Percentiles rank a stretch among this genome's conserved stretches.
Conservation (phyloP, 371 early-diverging fungal genomes). For the Syncephalastrum monosporum region DNA sequence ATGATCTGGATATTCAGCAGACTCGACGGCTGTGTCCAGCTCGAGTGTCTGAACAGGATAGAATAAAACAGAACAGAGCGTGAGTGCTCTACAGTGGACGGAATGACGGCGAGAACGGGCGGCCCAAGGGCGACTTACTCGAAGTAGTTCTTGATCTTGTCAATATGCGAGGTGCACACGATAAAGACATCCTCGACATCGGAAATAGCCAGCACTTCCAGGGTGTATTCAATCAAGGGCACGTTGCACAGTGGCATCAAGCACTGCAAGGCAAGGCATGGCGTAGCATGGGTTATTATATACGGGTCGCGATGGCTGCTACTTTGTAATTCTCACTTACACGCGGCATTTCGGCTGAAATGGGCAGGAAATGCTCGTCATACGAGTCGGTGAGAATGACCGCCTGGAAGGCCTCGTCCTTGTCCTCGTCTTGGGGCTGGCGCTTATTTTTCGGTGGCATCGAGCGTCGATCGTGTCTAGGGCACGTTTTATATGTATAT, state of each 20-base stretch:
- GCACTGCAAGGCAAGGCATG: constrained; percentile 54
- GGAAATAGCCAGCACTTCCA: constrained; percentile 31
- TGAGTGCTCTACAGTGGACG: background rate
- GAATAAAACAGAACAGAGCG: too few relatives aligned
- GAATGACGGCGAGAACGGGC: too few relatives aligned
- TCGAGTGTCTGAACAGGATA: constrained; percentile 48
- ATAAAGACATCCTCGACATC: constrained; percentile 87
- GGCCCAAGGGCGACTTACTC: constrained; percentile 58
- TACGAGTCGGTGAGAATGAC: constrained; percentile 93
- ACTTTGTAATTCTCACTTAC: constrained; percentile 53
- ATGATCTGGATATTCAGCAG: constrained; percentile 73
- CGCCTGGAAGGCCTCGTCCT: constrained; percentile 73
- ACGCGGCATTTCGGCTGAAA: constrained; percentile 85
- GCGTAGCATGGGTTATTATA: background rate
- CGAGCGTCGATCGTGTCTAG: background rate
- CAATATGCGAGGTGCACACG: constrained; percentile 82
- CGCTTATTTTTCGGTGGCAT: constrained; percentile 46
- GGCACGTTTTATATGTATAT: background rate
- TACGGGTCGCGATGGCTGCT: background rate
- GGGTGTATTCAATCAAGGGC: constrained; percentile 79
- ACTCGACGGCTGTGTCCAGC: constrained; percentile 65
- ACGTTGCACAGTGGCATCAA: constrained; percentile 92
- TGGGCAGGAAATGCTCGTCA: constrained; percentile 85
- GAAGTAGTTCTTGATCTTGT: constrained; percentile 82
- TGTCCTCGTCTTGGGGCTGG: constrained; percentile 40